phyloP scores from a whole-genome alignment of 192 early-diverging fungal species.

The Linnemannia schmuckeri region DNA sequence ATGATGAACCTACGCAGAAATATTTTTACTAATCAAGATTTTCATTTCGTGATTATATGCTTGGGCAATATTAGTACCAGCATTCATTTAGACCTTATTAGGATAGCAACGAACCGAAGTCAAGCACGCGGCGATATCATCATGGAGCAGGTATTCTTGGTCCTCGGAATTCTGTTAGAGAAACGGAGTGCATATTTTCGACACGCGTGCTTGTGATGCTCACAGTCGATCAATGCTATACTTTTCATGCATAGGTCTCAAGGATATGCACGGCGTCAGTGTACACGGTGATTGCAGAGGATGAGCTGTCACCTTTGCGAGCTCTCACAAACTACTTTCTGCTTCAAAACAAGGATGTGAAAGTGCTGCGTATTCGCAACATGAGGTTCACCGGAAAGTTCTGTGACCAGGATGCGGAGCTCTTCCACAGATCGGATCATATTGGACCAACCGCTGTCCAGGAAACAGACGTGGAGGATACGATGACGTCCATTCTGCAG shows the following conservation, averaged over 20 bases:
- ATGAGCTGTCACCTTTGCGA: constrained; percentile 16
- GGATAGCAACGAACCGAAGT: constrained; percentile 18
- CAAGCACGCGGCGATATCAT: constrained; percentile 6
- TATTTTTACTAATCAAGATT: not conserved
- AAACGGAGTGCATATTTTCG: not conserved
- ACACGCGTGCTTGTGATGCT: not conserved
- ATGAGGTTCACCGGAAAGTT: not conserved
- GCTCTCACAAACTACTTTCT: constrained; percentile 43
- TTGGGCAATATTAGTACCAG: not conserved
- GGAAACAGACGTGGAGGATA: not conserved
- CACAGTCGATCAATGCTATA: too few species aligned
- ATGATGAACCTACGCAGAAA: not conserved
- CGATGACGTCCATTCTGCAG: not conserved
- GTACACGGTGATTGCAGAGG: constrained; percentile 22
- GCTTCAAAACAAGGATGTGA: constrained; percentile 29
- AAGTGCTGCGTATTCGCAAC: constrained; percentile 21
- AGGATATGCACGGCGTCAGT: constrained; percentile 37
- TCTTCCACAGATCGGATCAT: constrained; percentile 35
- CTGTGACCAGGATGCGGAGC: not conserved
- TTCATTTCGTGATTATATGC: too few species aligned
- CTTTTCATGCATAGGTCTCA: constrained; percentile 19
- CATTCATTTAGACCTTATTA: constrained; percentile 42
- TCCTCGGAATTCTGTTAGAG: not conserved
- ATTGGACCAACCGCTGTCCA: not conserved
- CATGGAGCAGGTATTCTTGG: constrained; percentile 13